Base-by-base conservation (phyloP, 495 filamentous ascomycete genomes). In the Xylaria grammica region DNA sequence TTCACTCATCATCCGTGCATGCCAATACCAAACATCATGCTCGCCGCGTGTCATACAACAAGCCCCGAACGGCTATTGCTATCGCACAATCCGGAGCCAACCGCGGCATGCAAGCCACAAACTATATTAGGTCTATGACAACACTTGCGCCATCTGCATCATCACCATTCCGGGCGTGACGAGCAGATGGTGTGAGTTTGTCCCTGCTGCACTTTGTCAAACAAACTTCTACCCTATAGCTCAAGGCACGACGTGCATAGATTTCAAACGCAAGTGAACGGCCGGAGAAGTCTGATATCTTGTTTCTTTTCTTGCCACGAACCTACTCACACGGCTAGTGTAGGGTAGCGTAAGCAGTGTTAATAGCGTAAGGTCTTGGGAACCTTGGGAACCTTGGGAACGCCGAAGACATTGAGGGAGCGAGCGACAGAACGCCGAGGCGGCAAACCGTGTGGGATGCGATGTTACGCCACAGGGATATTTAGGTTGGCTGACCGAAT, bases 41-140 rank as follows among this genome's bases (percentile, higher is more conserved):
- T 49, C 38, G 29, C 22, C 24, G 29, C 30, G 34, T 54, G 38
- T 36, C 4, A 32, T 49, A 60, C 44, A 22, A 46, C 20, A 26
- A 9, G 40, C 54, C 34, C 60, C 60, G 60, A 55, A 63, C 60
- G 40, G 60, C 40, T 55, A 55, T 63, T 46, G 48, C 51, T 32
- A 52, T 44, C 59, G 34, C 59, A 51, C 29, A n/a, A n/a, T n/a
- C 59, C 60, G 36, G 48, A 48, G 59, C 24, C 46, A 54, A 53
- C 60, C 27, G 50, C 60, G 38, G 50, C 26, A 63, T 52, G 60
- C 60, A 62, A 52, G 49, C 60, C 60, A 62, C 60, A 48, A 19
- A 44, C 60, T 63, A 63, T 63, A 63, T 48, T 63, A 63, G 54
- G 48, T 20, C 50, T 48, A 50, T 40, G 42, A 48, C 50, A 63